phyloP scores from a whole-genome alignment of 2,329 filamentous ascomycete genomes.

The Chaetoscypha palmicola region DNA sequence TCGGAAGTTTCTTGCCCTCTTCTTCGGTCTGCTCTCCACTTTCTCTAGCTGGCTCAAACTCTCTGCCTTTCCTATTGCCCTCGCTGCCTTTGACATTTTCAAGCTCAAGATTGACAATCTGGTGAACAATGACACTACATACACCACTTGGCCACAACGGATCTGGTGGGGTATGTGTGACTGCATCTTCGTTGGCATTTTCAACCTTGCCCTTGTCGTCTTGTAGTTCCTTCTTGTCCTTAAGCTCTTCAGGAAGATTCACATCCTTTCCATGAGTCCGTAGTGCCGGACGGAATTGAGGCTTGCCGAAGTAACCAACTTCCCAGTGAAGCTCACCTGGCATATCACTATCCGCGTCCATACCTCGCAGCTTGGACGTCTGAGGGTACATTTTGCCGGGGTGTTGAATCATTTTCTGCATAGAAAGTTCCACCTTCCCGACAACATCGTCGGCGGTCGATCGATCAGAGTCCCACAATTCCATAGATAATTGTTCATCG shows the following conservation, averaged over 20 bases:
- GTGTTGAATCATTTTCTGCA: slow-evolving; percentile 92
- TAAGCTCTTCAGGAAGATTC: slow-evolving; percentile 65
- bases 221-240: slow-evolving; percentile 69
- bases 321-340: slow-evolving; percentile 94
- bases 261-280: slow-evolving; percentile 81
- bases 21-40: slow-evolving; percentile 86
- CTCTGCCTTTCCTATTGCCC: slow-evolving; percentile 73
- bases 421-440: slow-evolving; percentile 86
- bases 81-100: slow-evolving; percentile 80
- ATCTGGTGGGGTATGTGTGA: slow-evolving; percentile 84
- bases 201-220: slow-evolving; percentile 79
- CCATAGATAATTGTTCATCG: slow-evolving; percentile 85
- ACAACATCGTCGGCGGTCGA: slow-evolving; percentile 91
- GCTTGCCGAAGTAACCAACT: slow-evolving; percentile 90
- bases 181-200: slow-evolving; percentile 70
- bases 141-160: slow-evolving; percentile 94
- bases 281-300: slow-evolving; percentile 75
- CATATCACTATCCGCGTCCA: slow-evolving; percentile 81
- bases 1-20: slow-evolving; percentile 70
- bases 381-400: slow-evolving; percentile 90
- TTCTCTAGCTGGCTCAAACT: slow-evolving; percentile 81
- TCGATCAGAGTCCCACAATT: slow-evolving; percentile 93
- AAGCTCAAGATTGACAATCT: slow-evolving; percentile 92
- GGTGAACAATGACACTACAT: slow-evolving; percentile 79
- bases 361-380: slow-evolving; percentile 71